Conservation (phyloP, 2,329 filamentous ascomycete genomes). For the Fusarium clavum region DNA sequence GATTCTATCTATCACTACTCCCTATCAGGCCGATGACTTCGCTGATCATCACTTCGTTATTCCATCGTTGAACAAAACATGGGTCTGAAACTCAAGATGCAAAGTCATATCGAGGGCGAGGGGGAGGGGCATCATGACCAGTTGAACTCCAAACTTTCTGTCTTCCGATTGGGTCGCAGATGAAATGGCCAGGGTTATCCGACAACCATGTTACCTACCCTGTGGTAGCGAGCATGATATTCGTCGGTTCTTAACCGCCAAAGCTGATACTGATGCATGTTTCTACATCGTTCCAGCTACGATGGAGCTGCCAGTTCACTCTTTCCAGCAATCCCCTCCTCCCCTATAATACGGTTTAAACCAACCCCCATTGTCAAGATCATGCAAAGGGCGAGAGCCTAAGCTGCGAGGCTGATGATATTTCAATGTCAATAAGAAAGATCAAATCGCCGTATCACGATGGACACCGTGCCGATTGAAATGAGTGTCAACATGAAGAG, state of each 20-base stretch:
- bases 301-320: neutral
- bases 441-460: neutral
- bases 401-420: neutral
- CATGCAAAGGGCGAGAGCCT: neutral
- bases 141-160: neutral
- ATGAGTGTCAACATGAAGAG: neutral
- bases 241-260: neutral
- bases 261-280: neutral
- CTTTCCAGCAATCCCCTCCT: neutral
- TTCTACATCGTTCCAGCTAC: neutral
- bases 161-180: constrained; percentile 2
- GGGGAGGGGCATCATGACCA: constrained; percentile 11
- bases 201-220: constrained; percentile 12
- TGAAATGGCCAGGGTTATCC: neutral
- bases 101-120: constrained; percentile 17
- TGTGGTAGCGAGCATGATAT: constrained; percentile 2
- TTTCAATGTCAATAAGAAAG: neutral
- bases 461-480: neutral
- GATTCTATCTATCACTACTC: neutral
- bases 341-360: neutral
- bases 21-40: neutral
- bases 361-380: neutral
- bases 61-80: constrained; percentile 7
- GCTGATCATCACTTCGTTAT: neutral
- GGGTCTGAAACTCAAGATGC: constrained; percentile 8